These are phyloP conservation scores for Gaeumannomyces tritici DNA, from an alignment of 2,329 filamentous ascomycete species.

Conservation along the genomic window DNA sequence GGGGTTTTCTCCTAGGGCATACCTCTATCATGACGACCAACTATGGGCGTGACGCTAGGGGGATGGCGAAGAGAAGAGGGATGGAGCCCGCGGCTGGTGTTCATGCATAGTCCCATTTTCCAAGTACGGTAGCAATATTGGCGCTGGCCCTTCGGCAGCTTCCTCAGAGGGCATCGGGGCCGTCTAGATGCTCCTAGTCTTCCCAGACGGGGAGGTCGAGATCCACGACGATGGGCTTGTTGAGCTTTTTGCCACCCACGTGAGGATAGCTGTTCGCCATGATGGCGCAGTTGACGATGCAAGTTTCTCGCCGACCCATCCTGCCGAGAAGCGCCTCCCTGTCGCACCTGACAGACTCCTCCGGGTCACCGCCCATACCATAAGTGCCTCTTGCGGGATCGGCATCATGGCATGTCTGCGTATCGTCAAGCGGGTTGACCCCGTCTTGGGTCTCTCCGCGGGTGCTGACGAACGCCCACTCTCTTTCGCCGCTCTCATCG, in stretches of 20 bases:
- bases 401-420: neutral
- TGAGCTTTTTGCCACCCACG: slow-evolving; percentile 50
- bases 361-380: slow-evolving; percentile 30
- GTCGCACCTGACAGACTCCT: slow-evolving; percentile 28
- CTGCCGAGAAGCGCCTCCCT: slow-evolving; percentile 27
- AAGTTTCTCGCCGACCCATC: slow-evolving; percentile 54
- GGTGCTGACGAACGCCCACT: neutral
- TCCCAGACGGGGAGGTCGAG: slow-evolving; percentile 57
- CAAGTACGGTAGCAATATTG: neutral
- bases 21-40: too few relatives aligned
- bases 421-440: neutral
- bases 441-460: neutral
- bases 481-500: neutral
- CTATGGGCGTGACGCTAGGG: too few relatives aligned
- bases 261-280: slow-evolving; percentile 60
- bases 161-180: neutral
- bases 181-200: slow-evolving; percentile 2
- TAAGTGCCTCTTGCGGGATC: slow-evolving; percentile 19
- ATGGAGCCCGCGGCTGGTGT: too few relatives aligned
- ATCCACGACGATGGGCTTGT: slow-evolving; percentile 80
- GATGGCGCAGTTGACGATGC: slow-evolving; percentile 71
- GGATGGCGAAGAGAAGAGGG: too few relatives aligned
- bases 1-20: too few relatives aligned
- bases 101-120: neutral
- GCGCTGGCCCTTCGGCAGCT: neutral